phyloP scores from a whole-genome alignment of 192 early-diverging fungal genomes.

The Rhizophagus prolifer region DNA sequence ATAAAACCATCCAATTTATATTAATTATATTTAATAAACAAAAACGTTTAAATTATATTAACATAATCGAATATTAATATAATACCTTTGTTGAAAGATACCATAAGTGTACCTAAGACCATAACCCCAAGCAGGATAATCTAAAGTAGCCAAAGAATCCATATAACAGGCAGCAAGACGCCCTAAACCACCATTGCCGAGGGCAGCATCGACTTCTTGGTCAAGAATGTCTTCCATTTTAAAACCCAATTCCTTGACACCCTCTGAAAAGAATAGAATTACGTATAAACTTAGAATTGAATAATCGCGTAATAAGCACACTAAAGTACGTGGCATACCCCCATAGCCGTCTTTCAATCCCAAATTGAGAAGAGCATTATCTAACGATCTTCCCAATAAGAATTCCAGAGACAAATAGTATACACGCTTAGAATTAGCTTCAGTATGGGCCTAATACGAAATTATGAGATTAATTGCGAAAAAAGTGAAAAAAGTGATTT shows the following conservation, averaged over 20 bases:
- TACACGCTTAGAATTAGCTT: slow-evolving; percentile 84
- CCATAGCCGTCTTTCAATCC: slow-evolving; percentile 78
- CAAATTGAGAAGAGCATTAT: slow-evolving; percentile 92
- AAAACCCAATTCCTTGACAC: slow-evolving; percentile 81
- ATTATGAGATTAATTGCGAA: background rate
- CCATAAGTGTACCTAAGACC: slow-evolving; percentile 98
- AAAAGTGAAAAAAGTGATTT: too few species aligned
- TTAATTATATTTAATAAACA: background rate
- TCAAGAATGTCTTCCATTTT: slow-evolving; percentile 88
- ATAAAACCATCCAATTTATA: background rate
- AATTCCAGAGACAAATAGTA: slow-evolving; percentile 99
- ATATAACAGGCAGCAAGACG: slow-evolving; percentile 98
- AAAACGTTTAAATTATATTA: background rate
- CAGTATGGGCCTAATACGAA: slow-evolving; percentile 57
- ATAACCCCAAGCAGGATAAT: slow-evolving; percentile 97
- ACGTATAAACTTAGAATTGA: background rate
- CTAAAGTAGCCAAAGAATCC: slow-evolving; percentile 90
- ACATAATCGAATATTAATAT: background rate
- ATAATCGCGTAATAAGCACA: background rate
- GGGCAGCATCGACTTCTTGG: slow-evolving; percentile 93
- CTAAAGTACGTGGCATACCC: slow-evolving; percentile 39
- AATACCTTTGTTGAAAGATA: slow-evolving; percentile 91
- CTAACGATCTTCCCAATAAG: slow-evolving; percentile 92
- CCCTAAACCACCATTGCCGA: slow-evolving; percentile 97
- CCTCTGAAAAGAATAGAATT: slow-evolving; percentile 33